These are phyloP conservation scores for Microsporum canis DNA, from an alignment of 2,329 filamentous ascomycete genomes.

Conservation along the genomic window DNA sequence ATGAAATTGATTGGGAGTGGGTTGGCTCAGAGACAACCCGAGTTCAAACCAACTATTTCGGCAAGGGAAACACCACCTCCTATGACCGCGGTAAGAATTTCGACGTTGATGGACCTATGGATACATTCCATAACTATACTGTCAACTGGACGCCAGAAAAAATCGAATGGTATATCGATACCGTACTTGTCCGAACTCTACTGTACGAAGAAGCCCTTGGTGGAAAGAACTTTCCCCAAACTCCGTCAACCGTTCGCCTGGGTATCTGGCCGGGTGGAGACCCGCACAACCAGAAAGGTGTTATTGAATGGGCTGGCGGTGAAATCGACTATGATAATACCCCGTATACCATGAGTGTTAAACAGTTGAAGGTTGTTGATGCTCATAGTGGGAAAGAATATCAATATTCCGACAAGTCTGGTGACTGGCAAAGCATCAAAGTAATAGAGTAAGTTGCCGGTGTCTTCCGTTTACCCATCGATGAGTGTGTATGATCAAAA, in stretches of 20 bases:
- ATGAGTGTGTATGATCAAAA: neutral
- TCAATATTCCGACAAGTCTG: constrained; percentile 50
- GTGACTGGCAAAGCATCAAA: constrained; percentile 49
- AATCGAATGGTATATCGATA: constrained; percentile 56
- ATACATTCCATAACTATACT: constrained; percentile 36
- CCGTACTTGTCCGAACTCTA: constrained; percentile 49
- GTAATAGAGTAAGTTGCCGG: constrained; percentile 45
- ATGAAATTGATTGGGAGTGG: constrained; percentile 80
- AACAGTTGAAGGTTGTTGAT: constrained; percentile 47
- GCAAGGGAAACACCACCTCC: constrained; percentile 75
- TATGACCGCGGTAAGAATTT: constrained; percentile 82
- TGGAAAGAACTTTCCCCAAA: constrained; percentile 56
- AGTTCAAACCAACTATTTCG: constrained; percentile 85
- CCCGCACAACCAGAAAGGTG: constrained; percentile 20
- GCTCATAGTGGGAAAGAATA: constrained; percentile 54
- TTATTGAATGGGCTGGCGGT: constrained; percentile 15
- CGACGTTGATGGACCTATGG: constrained; percentile 47
- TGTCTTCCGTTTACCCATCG: neutral
- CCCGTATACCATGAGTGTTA: constrained; percentile 65
- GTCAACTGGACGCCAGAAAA: constrained; percentile 56
- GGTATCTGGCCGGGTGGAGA: constrained; percentile 59
- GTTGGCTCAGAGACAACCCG: constrained; percentile 26
- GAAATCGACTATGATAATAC: constrained; percentile 29
- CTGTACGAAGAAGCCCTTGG: constrained; percentile 54
- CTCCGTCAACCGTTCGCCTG: constrained; percentile 59